phyloP scores from a whole-genome alignment of 2,329 filamentous ascomycete genomes.

The Fusarium dimerum region DNA sequence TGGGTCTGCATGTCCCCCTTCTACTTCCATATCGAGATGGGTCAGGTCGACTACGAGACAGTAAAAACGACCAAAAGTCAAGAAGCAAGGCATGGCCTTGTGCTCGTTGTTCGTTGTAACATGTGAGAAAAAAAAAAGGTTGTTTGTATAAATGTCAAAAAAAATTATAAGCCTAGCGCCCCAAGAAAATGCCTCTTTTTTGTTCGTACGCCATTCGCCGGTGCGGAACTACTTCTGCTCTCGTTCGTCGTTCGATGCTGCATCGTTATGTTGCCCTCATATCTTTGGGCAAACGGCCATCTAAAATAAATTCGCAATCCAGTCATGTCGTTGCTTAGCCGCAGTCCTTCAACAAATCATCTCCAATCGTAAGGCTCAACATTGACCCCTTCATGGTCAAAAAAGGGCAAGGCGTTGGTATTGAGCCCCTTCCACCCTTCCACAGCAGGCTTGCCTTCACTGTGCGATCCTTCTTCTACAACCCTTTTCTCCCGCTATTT shows the following conservation, averaged over 20 bases:
- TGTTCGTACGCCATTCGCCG: slow-evolving; percentile 43
- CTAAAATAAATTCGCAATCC: slow-evolving; percentile 29
- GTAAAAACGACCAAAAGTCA: too few relatives aligned
- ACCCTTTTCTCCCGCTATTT: slow-evolving; percentile 2
- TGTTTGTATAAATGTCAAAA: slow-evolving; percentile 36
- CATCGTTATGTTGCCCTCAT: slow-evolving; percentile 33
- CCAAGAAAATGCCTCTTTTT: slow-evolving; percentile 39
- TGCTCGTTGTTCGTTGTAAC: slow-evolving; percentile 16
- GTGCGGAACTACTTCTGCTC: slow-evolving; percentile 35
- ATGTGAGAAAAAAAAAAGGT: slow-evolving; percentile 25
- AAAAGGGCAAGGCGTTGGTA: slow-evolving; percentile 1
- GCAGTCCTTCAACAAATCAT: slow-evolving; percentile 25
- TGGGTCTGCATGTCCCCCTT: too few relatives aligned
- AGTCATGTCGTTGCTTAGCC: slow-evolving; percentile 25
- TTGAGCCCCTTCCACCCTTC: slow-evolving; percentile 14
- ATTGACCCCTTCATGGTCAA: slow-evolving; percentile 17
- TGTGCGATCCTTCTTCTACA: slow-evolving; percentile 13
- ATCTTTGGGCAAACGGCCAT: slow-evolving; percentile 27
- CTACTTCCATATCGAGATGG: too few relatives aligned
- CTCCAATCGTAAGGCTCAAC: slow-evolving; percentile 19
- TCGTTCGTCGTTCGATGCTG: slow-evolving; percentile 37
- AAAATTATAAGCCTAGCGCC: slow-evolving; percentile 37
- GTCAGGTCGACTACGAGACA: too few relatives aligned
- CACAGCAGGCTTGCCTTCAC: slow-evolving; percentile 15
- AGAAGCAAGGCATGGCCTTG: background rate